Base-by-base conservation (phyloP, 257 asterid genomes). In the Linaria vulgaris region DNA sequence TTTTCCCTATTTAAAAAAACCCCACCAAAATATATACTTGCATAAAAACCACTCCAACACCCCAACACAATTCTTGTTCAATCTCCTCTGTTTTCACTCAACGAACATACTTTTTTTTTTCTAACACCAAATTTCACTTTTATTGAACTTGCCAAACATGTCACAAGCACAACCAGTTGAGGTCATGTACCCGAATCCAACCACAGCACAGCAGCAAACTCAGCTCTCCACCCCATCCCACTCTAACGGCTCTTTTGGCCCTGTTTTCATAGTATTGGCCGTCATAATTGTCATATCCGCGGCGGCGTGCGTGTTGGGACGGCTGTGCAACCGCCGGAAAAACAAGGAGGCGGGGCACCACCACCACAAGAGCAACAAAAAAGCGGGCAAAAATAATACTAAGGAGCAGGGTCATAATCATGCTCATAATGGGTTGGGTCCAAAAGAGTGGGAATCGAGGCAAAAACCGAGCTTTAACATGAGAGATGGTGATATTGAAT, bases 181-280 rank as follows among this genome's bases (percentile, higher is more conserved):
- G 37, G 82, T 75, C 17, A 72, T 72, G 31, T 83, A 81, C 47
- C 95, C 94, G 6, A 75, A 59, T 59, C 81, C 85, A 1, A 67
- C 76, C 49, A 70, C 72, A 12, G 59, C 61, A 22, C 83, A 78
- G 21, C 0, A 59, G 37, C 23, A 57, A 10, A n/a, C 16, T 61
- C 60, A 47, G 25, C 45, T 27, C 12, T 20, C 85, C 44, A 51
- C 75, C 57, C 15, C 65, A 2, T 59, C 90, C 25, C 81, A 61
- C 58, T 74, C 91, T 2, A 73, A 60, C 56, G 97, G 94, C 52
- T 91, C 97, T 20, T 91, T 88, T 50, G 86, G 81, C 25, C 95
- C 94, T 0, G 97, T 88, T 55, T 79, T 88, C 57, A 72, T 81
- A 0, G 95, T 91, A 57, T 46, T 91, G 65, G 97, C 85, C 3